phyloP scores from a whole-genome alignment of 345 rosid genomes.

The Salix suchowensis region DNA sequence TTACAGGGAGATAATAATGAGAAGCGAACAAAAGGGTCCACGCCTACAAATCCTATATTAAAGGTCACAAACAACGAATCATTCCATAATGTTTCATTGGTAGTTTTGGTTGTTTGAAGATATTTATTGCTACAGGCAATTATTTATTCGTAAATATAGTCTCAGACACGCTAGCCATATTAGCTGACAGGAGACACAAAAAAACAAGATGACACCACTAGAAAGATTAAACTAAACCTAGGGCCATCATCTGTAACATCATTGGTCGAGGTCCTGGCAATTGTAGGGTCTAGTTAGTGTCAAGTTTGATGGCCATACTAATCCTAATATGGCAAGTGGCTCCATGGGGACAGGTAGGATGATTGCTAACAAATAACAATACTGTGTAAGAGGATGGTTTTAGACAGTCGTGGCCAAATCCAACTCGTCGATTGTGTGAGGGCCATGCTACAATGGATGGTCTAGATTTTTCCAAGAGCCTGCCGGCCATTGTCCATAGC shows the following conservation, averaged over 20 bases:
- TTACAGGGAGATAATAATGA: neutral
- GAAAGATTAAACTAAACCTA: neutral
- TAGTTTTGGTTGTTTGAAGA: neutral
- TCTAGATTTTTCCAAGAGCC: neutral
- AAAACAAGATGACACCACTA: neutral
- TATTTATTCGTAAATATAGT: neutral
- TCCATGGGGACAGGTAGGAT: neutral
- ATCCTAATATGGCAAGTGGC: constrained; percentile 15
- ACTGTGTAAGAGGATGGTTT: neutral
- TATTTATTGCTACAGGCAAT: neutral
- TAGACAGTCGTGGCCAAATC: neutral
- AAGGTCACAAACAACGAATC: neutral
- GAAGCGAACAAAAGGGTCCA: constrained; percentile 1
- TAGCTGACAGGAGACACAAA: constrained; percentile 8
- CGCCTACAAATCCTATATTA: neutral
- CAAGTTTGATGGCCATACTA: neutral
- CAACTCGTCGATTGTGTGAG: neutral
- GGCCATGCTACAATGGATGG: neutral
- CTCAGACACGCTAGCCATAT: neutral
- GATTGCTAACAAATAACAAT: neutral
- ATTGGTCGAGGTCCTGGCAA: constrained; percentile 20
- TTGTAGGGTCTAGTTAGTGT: constrained; percentile 3
- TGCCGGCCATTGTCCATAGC: neutral
- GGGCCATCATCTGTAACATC: constrained; percentile 3
- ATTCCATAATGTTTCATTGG: neutral